phyloP scores from a whole-genome alignment of 2,329 filamentous ascomycete genomes.

The Phialophora chinensis region DNA sequence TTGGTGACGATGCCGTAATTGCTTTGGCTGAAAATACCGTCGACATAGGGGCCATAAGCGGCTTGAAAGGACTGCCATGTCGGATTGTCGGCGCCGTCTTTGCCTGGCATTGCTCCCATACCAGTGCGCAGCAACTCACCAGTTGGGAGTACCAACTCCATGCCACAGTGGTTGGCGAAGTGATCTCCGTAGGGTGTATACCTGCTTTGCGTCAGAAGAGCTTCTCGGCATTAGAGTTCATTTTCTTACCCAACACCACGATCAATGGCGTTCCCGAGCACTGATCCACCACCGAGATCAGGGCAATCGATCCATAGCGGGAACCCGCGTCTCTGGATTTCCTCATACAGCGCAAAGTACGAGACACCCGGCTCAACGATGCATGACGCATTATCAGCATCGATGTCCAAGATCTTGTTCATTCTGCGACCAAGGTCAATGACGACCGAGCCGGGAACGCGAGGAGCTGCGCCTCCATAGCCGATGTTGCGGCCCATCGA shows the following conservation, averaged over 20 bases:
- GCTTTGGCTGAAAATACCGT: constrained; percentile 44
- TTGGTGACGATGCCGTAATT: constrained; percentile 45
- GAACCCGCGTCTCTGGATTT: constrained; percentile 47
- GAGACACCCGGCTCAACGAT: constrained; percentile 54
- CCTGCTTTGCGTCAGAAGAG: constrained; percentile 7
- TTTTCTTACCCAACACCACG: constrained; percentile 48
- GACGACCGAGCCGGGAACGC: constrained; percentile 53
- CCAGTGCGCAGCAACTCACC: constrained; percentile 50
- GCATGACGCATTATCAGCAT: constrained; percentile 44
- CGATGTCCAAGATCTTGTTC: constrained; percentile 45
- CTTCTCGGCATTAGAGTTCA: neutral
- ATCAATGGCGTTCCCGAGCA: constrained; percentile 58
- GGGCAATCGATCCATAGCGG: constrained; percentile 57
- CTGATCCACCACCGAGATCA: constrained; percentile 57
- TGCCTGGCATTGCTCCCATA: constrained; percentile 46
- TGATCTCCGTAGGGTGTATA: constrained; percentile 51
- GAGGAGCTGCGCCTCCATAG: constrained; percentile 58
- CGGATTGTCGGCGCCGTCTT: constrained; percentile 45
- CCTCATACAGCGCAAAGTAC: constrained; percentile 53
- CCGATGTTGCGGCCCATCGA: constrained; percentile 53
- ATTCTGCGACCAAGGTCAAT: constrained; percentile 52
- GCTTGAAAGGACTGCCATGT: constrained; percentile 42
- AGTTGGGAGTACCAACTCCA: constrained; percentile 52
- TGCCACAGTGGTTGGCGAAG: constrained; percentile 53
- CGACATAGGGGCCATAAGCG: constrained; percentile 47